These are phyloP conservation scores for Xylariomycetidae sp. DNA, from an alignment of 2,329 filamentous ascomycete genomes.

Conservation along the genomic window DNA sequence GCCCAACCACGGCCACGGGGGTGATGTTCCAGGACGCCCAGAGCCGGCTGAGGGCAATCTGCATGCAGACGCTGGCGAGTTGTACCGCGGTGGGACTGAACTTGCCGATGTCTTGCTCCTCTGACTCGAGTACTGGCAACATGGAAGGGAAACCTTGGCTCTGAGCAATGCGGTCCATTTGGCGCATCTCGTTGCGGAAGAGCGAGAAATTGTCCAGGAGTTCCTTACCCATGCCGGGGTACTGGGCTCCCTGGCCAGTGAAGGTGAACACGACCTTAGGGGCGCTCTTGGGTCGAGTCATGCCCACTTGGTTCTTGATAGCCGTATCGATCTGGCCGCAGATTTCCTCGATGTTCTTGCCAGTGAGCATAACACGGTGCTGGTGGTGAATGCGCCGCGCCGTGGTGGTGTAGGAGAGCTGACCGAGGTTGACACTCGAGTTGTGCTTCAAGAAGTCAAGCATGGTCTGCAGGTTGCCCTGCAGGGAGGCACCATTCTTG, in stretches of 20 bases:
- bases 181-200: not conserved
- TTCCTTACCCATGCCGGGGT: conserved; percentile 7
- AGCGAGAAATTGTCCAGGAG: conserved; percentile 7
- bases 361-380: conserved; percentile 32
- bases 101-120: conserved; percentile 12
- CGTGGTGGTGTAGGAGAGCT: conserved; percentile 59
- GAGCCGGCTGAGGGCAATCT: conserved; percentile 46
- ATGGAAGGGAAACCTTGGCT: conserved; percentile 45
- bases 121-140: conserved; percentile 28
- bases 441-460: conserved; percentile 39
- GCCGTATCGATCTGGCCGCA: conserved; percentile 29
- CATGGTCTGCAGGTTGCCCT: conserved; percentile 47
- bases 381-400: conserved; percentile 54
- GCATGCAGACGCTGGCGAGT: conserved; percentile 39
- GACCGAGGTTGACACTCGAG: conserved; percentile 40
- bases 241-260: conserved; percentile 16
- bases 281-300: conserved; percentile 17
- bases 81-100: conserved; percentile 38
- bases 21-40: conserved; percentile 45
- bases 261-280: conserved; percentile 12
- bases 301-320: conserved; percentile 30
- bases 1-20: conserved; percentile 48
- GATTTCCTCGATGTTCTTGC: conserved; percentile 1
- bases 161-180: conserved; percentile 1
- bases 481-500: conserved; percentile 45